Evolutionary conservation across 2,329 filamentous ascomycete species (phyloP), one percentile per base, ranked within the genome.

Genomic region (Seiridium unicorne): DNA sequence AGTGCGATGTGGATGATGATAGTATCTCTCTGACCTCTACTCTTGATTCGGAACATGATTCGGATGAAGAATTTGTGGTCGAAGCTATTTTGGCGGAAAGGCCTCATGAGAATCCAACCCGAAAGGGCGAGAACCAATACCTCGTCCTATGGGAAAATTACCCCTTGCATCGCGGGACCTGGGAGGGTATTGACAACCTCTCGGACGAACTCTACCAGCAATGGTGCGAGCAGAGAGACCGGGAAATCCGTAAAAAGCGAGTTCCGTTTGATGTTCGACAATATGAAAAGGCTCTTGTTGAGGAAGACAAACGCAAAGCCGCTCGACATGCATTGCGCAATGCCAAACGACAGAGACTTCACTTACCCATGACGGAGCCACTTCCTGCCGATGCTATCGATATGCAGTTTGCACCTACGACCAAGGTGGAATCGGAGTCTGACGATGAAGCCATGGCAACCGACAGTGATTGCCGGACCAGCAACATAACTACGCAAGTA

Each of bases 71-170:
- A 61, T 88, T 82, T 67, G 73, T 77, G 3, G 81, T 89, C 5
- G 82, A 88, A 48, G 73, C 74, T 13, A 78, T 89, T 40, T 70
- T 86, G 18, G 77, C 78, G 1, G 80, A 87, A 66, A 73, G 73
- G 11, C 62, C 65, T 1, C 62, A 71, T 7, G 58, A 68, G 3
- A 64, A 75, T n/a, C 65, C 66, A 4, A 58, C 64, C 7, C 32
- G 47, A 3, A 63, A 69, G 4, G 73, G 73, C 4, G 67, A 69
- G 13, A 72, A 67, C 35, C 66, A 75, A 32, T 92, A 86, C 68
- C 79, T 92, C 1, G 81, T 91, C 31, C 81, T 84, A 61, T 92
- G 89, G 89, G 75, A 78, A 34, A 81, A 77, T 2, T 93, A 88
- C 66, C 76, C 79, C 1, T 62, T 86, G 4, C 71, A 84, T n/a